These are phyloP conservation scores for Sporormia fimetaria DNA, from an alignment of 495 filamentous ascomycete species.

Conservation along the genomic window DNA sequence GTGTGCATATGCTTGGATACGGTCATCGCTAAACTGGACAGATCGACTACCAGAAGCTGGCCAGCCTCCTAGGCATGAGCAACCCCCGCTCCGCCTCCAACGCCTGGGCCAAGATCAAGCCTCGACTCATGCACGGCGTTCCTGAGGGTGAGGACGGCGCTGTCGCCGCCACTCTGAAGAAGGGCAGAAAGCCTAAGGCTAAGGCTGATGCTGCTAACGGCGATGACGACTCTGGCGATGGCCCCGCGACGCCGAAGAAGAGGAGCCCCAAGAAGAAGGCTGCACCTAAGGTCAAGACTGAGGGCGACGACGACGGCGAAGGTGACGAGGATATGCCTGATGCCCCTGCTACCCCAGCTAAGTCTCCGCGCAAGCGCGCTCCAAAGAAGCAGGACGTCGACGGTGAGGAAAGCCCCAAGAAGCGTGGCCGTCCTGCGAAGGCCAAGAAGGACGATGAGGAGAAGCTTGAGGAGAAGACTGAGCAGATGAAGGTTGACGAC, in stretches of 20 bases:
- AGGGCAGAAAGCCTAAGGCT: conserved; percentile 1
- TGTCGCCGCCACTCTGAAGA: neutral
- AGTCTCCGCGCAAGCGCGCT: conserved; percentile 19
- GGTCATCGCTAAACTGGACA: conserved; percentile 1
- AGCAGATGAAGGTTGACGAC: conserved; percentile 5
- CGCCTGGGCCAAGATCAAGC: conserved; percentile 43
- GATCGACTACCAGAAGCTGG: conserved; percentile 31
- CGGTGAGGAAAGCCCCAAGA: conserved; percentile 16
- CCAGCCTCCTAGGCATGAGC: conserved; percentile 21
- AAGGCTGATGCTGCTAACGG: neutral
- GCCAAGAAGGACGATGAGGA: conserved; percentile 12
- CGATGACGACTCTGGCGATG: neutral
- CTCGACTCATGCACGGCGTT: conserved; percentile 22
- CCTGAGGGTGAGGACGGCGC: neutral
- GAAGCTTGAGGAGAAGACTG: conserved; percentile 3
- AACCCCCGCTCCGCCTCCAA: conserved; percentile 41
- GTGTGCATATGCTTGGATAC: neutral
- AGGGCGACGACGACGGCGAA: conserved; percentile 1
- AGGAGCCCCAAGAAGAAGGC: conserved; percentile 12
- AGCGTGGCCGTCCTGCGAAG: conserved; percentile 14
- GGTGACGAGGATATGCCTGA: conserved; percentile 2
- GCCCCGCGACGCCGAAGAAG: conserved; percentile 7
- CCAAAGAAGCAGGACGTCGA: conserved; percentile 16
- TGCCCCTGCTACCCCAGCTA: conserved; percentile 6
- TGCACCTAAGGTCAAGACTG: conserved; percentile 4